These are phyloP conservation scores for Tuber magnatum DNA, from an alignment of 495 filamentous ascomycete species.

Conservation along the genomic window DNA sequence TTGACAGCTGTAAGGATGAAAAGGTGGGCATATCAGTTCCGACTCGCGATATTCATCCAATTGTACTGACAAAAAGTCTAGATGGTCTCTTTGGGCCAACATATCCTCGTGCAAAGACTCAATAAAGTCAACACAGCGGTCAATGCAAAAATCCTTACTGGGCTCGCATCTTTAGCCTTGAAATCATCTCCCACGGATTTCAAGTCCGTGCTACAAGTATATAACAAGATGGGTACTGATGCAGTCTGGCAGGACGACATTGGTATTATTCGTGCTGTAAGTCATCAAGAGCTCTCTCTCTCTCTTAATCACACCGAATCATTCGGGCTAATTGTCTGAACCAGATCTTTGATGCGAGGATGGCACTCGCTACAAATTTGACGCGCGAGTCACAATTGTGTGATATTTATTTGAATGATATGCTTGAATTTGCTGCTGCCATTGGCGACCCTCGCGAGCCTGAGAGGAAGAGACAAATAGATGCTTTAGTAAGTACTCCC, in stretches of 20 bases:
- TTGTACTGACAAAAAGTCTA: conserved; percentile 16
- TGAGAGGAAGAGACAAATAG: conserved; percentile 41
- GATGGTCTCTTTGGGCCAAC: conserved; percentile 87
- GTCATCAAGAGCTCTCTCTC: conserved; percentile 29
- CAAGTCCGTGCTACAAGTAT: conserved; percentile 73
- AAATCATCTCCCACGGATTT: conserved; percentile 70
- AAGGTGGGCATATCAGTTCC: conserved; percentile 46
- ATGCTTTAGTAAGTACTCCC: conserved; percentile 42
- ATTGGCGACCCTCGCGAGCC: conserved; percentile 65
- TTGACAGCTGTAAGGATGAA: conserved; percentile 68
- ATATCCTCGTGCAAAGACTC: conserved; percentile 90
- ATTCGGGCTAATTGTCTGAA: conserved; percentile 5
- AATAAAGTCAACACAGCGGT: conserved; percentile 68
- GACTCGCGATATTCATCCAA: neutral
- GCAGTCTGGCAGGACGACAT: conserved; percentile 60
- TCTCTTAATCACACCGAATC: neutral
- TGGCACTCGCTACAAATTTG: conserved; percentile 64
- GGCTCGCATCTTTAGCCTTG: conserved; percentile 68
- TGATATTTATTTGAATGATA: conserved; percentile 68
- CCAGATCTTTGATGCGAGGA: conserved; percentile 67
- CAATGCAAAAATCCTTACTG: conserved; percentile 74
- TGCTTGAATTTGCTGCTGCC: conserved; percentile 81
- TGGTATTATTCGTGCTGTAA: conserved; percentile 56
- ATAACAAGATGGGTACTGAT: conserved; percentile 63
- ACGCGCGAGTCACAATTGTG: conserved; percentile 61